Conservation (phyloP, 2,329 filamentous ascomycete genomes). For the Fusarium penzigii region DNA sequence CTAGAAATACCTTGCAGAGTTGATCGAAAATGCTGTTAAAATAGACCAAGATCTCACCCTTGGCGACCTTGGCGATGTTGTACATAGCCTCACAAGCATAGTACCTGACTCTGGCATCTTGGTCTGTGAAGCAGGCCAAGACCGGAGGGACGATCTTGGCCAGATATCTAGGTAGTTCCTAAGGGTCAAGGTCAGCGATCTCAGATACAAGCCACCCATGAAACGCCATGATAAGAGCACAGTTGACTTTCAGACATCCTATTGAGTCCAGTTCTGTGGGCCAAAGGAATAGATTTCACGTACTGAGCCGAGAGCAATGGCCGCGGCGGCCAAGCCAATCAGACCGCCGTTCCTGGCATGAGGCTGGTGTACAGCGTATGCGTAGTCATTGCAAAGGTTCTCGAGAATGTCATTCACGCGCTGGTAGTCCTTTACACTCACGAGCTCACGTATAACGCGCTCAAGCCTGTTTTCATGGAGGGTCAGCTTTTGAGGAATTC, state of each 20-base stretch:
- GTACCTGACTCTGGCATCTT: constrained; percentile 95
- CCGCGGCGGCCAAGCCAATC: constrained; percentile 92
- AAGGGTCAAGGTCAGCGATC: constrained; percentile 15
- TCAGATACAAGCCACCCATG: not conserved
- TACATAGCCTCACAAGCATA: constrained; percentile 99
- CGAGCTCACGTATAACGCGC: constrained; percentile 82
- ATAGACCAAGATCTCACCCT: constrained; percentile 94
- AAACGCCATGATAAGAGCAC: not conserved
- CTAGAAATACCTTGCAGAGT: constrained; percentile 74
- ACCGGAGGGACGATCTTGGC: constrained; percentile 95
- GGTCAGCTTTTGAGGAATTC: constrained; percentile 8
- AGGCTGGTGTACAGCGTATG: constrained; percentile 94
- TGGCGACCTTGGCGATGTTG: constrained; percentile 98
- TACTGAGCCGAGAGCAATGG: constrained; percentile 91
- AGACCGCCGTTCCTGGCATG: constrained; percentile 95
- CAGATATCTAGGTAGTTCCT: constrained; percentile 91
- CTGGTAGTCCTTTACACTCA: constrained; percentile 73
- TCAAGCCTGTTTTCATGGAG: constrained; percentile 66
- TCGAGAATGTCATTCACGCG: constrained; percentile 86
- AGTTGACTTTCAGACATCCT: not conserved
- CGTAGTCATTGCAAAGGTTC: constrained; percentile 96
- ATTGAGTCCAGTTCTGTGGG: not conserved
- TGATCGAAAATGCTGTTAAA: constrained; percentile 99
- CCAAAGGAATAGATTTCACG: constrained; percentile 37
- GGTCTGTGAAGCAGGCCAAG: constrained; percentile 94